Base-by-base conservation (phyloP, 2,329 filamentous ascomycete species). In the Alternaria hordeiaustralica region DNA sequence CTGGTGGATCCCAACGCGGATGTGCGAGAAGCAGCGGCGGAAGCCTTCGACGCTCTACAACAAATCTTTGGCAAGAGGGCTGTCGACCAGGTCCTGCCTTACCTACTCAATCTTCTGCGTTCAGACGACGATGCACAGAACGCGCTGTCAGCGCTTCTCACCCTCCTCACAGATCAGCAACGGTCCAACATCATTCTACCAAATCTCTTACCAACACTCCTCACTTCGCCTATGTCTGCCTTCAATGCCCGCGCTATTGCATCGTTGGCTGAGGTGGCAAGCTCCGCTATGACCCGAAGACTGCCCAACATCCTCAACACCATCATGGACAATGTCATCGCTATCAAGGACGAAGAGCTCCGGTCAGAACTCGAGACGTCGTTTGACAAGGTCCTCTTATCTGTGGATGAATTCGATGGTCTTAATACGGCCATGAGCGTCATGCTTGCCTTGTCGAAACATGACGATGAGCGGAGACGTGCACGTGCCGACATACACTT, bases 201-300 rank as follows among this genome's bases (percentile, higher is more conserved):
- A 20, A 97, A 97, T 80, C 90, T 99, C 60, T 93, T 99, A 64
- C 96, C 96, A 1, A 98, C 94, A 3, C 87, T 99, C 30, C 92
- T 96, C 63, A 91, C 92, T 9, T 90, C 93, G 58, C 96, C 96
- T 2, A 97, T 99, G 71, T 92, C 94, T 26, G 88, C 91, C 1
- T 99, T 99, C 86, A 97, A 99, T 76, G 96, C 96, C 63, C 94
- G 91, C 78, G 96, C 96, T 12, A 84, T 99, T 68, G 96, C 96
- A 41, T 98, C 96, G 25, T 83, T 99, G 72, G 94, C 96, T 54
- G 90, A 94, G 80, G 96, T 99, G 55, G 95, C 96, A 64, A 91
- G 94, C 57, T 87, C 90, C 58, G 90, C 94, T 58, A 97, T 99
- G 92, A 96, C 94, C 72, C 88, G 96, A 74, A 90, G 93, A 71